Percentiles rank a stretch among this genome's conserved stretches.
Conservation (phyloP, 2,329 filamentous ascomycete species). For the Scortechinia acanthostroma region DNA sequence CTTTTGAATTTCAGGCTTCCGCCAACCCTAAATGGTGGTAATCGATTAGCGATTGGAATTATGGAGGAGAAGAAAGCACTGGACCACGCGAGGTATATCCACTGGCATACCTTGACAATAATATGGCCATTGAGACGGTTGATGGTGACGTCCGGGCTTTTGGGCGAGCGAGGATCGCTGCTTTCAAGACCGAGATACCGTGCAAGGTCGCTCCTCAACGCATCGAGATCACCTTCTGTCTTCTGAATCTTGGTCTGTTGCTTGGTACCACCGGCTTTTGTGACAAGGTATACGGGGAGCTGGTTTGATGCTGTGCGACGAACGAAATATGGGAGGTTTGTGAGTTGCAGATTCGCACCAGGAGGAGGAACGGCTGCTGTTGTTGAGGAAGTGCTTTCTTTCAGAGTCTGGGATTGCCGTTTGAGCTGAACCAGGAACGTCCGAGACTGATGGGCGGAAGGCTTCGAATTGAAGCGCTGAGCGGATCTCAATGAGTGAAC, state of each 20-base stretch:
- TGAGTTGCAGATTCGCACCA: slow-evolving; percentile 15
- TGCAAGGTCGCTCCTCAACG: slow-evolving; percentile 54
- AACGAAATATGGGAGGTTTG: slow-evolving; percentile 60
- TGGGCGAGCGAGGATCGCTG: slow-evolving; percentile 44
- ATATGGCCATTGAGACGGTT: slow-evolving; percentile 66
- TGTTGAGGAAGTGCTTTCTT: slow-evolving; percentile 8
- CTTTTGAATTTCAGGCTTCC: slow-evolving; percentile 34
- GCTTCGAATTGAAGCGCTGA: not conserved
- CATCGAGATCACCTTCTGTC: slow-evolving; percentile 65
- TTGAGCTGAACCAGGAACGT: slow-evolving; percentile 24
- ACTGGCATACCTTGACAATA: slow-evolving; percentile 57
- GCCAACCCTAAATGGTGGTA: slow-evolving; percentile 39
- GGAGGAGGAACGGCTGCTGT: slow-evolving; percentile 7
- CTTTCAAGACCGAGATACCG: not conserved
- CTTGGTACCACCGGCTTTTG: slow-evolving; percentile 70
- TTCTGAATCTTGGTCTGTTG: slow-evolving; percentile 72
- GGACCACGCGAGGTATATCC: not conserved
- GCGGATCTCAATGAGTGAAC: no score
- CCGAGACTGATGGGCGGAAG: slow-evolving; percentile 14
- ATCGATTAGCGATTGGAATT: slow-evolving; percentile 6
- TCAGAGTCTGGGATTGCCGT: slow-evolving; percentile 17
- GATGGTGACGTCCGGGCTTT: slow-evolving; percentile 40
- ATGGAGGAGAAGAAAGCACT: slow-evolving; percentile 2
- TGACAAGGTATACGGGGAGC: slow-evolving; percentile 70
- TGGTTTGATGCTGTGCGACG: slow-evolving; percentile 64